Evolutionary conservation across 805 yeast genomes (phyloP), one percentile per base, ranked within the genome.

Genomic region (Zygosaccharomyces bisporus): DNA sequence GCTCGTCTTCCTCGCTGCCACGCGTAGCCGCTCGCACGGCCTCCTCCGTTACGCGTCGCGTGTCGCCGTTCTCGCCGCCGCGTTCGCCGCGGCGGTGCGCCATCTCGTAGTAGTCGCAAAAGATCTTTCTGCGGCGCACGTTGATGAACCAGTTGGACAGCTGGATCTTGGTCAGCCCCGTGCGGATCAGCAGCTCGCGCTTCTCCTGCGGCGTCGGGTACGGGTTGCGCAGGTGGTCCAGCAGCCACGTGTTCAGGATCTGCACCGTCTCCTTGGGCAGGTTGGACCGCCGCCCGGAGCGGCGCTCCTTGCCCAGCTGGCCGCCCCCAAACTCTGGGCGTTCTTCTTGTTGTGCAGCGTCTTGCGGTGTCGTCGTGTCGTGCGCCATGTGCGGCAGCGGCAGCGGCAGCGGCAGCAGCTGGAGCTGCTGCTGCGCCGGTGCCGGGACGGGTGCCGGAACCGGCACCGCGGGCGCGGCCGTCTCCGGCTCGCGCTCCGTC

Each of bases 121-220:
- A 65, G 5, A 86, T 75, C 58, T 84, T 80, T 53, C 95, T 71
- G 56, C 95, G 73, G 55, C 95, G 76, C 14, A 91, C 95, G 60
- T 86, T 86, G 58, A 86, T 87, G 57, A 86, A 86, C 95, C 95
- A 86, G 60, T 86, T 87, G 52, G 85, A 76, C 49, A 86, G 73
- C 64, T 86, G 95, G 49, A 84, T 87, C 63, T 83, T 80, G 50
- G 86, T 83, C 58, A 86, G 72, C 0, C 93, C 91, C 0, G 95
- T 86, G 58, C 75, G 73, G 53, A 73, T 70, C 73, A 84, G 76
- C 44, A 86, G 70, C 56, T 77, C 79, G 50, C 76, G 73, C 68
- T 87, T 86, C 56, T 86, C 95, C 37, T 79, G 77, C 43, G 84
- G 84, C 42, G 86, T 83, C 2, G 95, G 95, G 62, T 86, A 86